A percentile compares a stretch with the other conserved stretches of the same genome.
Evolutionary conservation across 2,329 filamentous ascomycete genomes (phyloP).

Genomic region (Diaporthe humulicola): DNA sequence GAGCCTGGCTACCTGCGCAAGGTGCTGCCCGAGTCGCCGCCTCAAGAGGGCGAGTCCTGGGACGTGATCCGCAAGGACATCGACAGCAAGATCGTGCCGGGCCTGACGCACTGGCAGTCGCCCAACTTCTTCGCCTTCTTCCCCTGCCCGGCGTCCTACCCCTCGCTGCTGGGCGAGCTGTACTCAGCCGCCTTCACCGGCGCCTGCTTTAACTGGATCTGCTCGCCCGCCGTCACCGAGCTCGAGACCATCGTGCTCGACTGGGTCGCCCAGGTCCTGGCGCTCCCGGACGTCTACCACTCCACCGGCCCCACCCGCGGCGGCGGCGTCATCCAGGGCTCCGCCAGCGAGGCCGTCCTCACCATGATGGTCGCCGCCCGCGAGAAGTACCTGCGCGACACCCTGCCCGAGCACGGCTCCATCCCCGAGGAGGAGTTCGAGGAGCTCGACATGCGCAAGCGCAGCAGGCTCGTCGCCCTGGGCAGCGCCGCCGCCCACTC

Average conservation of each 20-base stretch:
- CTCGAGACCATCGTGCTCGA: constrained; percentile 94
- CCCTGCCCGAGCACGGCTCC: constrained; percentile 60
- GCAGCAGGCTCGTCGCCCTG: constrained; percentile 82
- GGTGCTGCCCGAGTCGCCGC: constrained; percentile 78
- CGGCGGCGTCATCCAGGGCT: constrained; percentile 95
- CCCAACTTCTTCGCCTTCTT: constrained; percentile 98
- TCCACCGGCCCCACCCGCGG: constrained; percentile 79
- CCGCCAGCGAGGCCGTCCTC: constrained; percentile 87
- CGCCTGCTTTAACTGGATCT: constrained; percentile 97
- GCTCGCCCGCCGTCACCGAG: constrained; percentile 91
- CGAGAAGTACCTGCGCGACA: constrained; percentile 79
- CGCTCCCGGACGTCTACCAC: constrained; percentile 79
- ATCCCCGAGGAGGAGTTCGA: constrained; percentile 71
- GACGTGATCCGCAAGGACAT: constrained; percentile 85
- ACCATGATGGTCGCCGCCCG: constrained; percentile 90
- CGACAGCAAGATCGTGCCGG: constrained; percentile 87
- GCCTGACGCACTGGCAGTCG: constrained; percentile 92
- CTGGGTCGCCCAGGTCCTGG: constrained; percentile 85
- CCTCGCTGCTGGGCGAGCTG: constrained; percentile 90
- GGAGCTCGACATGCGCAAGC: constrained; percentile 75
- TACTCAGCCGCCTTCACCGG: constrained; percentile 91
- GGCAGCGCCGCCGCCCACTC: constrained; percentile 86
- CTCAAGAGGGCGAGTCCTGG: constrained; percentile 79
- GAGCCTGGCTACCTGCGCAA: constrained; percentile 88
- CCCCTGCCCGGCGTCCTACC: constrained; percentile 84